Conservation (phyloP, 75 land plant genomes). For the Azolla pinnata region DNA sequence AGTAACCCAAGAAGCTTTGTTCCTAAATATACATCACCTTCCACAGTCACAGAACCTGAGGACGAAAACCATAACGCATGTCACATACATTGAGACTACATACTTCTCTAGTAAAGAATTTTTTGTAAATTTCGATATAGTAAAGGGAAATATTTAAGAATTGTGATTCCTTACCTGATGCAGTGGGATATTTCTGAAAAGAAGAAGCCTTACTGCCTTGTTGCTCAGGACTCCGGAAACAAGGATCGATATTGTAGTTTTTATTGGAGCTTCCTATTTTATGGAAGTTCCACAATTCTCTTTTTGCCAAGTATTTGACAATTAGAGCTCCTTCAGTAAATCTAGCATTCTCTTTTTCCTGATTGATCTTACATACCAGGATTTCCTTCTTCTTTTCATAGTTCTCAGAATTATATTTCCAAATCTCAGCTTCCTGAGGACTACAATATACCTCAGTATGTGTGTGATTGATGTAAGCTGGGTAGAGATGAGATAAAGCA, state of each 20-base stretch:
- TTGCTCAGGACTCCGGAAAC: not conserved
- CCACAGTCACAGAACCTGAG: too few species aligned
- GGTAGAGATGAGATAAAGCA: conserved; percentile 15
- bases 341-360: conserved; percentile 8
- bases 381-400: conserved; percentile 10
- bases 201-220: not conserved
- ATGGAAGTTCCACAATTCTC: conserved; percentile 17
- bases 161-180: conserved; percentile 14
- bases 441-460: conserved; percentile 9
- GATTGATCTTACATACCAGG: conserved; percentile 14
- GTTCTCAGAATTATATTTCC: conserved; percentile 23
- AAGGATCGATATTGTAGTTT: too few species aligned
- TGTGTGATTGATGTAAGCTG: conserved; percentile 2
- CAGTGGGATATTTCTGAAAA: conserved; percentile 11
- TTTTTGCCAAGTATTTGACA: conserved; percentile 29
- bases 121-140: conserved; percentile 7
- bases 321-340: conserved; percentile 27
- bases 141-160: not conserved
- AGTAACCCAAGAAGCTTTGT: conserved; percentile 15
- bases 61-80: too few species aligned
- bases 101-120: too few species aligned
- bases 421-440: conserved; percentile 12
- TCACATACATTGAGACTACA: too few species aligned
- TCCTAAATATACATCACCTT: too few species aligned
- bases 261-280: not conserved